These are phyloP conservation scores for Mrakiaceae sp. DNA, from an alignment of 1,284 basidiomycete genomes.

Conservation along the genomic window DNA sequence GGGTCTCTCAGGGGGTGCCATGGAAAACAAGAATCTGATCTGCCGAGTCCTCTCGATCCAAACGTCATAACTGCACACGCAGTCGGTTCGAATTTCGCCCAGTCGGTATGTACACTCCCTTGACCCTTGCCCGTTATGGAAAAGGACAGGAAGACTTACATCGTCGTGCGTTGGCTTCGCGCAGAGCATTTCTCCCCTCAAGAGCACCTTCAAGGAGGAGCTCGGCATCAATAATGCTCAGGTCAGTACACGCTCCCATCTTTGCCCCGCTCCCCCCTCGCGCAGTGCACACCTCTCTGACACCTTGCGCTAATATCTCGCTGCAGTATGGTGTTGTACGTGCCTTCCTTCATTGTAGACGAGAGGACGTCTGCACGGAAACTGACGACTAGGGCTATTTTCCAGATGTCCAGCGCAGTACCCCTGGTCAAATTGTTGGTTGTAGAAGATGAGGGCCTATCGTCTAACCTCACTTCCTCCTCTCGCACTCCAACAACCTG, in stretches of 20 bases:
- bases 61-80: no score
- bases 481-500: no score
- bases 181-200: conserved; percentile 16
- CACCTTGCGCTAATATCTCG: no score
- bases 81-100: not conserved
- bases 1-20: not conserved
- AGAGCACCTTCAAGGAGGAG: conserved; percentile 18
- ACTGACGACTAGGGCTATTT: not conserved
- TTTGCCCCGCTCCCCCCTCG: not conserved
- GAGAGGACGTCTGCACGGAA: not conserved
- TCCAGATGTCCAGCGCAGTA: conserved; percentile 19
- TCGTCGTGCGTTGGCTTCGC: conserved; percentile 6
- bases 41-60: not conserved
- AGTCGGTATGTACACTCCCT: no score
- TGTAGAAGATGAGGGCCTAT: no score
- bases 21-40: not conserved
- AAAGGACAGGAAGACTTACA: not conserved
- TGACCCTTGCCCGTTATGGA: not conserved
- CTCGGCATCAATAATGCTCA: conserved; percentile 19
- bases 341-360: not conserved
- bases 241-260: conserved; percentile 1
- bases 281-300: not conserved
- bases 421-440: conserved; percentile 22
- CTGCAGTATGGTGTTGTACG: not conserved
- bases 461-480: no score